These are phyloP conservation scores for Tylopilus subfusipes DNA, from an alignment of 768 basidiomycete species.

Conservation along the genomic window DNA sequence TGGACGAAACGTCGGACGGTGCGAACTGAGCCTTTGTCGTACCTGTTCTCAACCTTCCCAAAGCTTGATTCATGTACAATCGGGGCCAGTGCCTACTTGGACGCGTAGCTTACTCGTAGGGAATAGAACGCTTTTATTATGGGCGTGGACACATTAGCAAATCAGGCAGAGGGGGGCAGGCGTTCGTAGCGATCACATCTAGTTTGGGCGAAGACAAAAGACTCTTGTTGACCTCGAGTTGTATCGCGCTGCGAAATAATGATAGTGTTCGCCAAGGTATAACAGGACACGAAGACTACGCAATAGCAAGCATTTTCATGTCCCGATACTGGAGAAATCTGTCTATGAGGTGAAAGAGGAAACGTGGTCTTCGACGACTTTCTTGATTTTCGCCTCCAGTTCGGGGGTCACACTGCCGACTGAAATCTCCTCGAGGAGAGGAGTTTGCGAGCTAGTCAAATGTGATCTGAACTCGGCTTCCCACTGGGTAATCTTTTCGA, in stretches of 20 bases:
- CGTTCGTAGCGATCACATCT: too few relatives aligned
- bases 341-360: slow-evolving; percentile 67
- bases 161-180: too few relatives aligned
- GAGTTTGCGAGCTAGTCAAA: slow-evolving; percentile 66
- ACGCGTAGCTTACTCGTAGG: background rate
- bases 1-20: slow-evolving; percentile 12
- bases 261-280: slow-evolving; percentile 30
- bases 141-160: background rate
- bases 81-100: background rate
- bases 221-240: background rate
- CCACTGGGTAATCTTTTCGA: slow-evolving; percentile 92
- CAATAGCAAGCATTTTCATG: slow-evolving; percentile 19
- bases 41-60: background rate
- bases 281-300: slow-evolving; percentile 19
- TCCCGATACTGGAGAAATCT: slow-evolving; percentile 16
- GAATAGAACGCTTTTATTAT: background rate
- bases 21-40: slow-evolving; percentile 12
- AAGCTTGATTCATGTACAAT: background rate
- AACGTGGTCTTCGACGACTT: slow-evolving; percentile 87
- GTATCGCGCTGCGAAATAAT: slow-evolving; percentile 24
- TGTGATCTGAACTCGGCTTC: slow-evolving; percentile 90
- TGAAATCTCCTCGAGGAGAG: slow-evolving; percentile 82
- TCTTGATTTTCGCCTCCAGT: slow-evolving; percentile 93
- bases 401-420: slow-evolving; percentile 83
- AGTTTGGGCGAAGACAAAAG: too few relatives aligned